Percentiles rank a stretch among this genome's conserved stretches.
These are phyloP conservation scores for Talaromyces sp. DNA, from an alignment of 2,329 filamentous ascomycete genomes.

Conservation along the genomic window DNA sequence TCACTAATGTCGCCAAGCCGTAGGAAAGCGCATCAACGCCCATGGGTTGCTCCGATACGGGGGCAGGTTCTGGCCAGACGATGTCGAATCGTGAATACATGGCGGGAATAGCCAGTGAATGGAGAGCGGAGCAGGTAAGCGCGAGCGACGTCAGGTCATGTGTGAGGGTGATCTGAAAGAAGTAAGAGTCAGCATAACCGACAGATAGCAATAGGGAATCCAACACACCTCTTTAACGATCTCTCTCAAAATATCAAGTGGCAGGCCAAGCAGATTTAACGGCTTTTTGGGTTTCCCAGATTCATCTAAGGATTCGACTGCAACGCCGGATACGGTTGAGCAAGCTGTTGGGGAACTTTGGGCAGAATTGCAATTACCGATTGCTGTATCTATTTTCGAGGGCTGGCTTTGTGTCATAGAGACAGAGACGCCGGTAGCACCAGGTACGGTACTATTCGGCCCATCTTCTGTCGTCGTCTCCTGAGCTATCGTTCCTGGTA, in stretches of 20 bases:
- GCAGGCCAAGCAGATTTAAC: conserved; percentile 66
- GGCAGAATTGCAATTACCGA: not conserved
- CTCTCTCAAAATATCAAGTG: conserved; percentile 70
- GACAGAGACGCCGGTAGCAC: not conserved
- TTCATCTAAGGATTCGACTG: not conserved
- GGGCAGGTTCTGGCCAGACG: conserved; percentile 72
- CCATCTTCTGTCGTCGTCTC: not conserved
- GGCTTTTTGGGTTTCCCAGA: conserved; percentile 42
- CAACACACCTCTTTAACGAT: conserved; percentile 67
- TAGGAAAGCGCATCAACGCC: conserved; percentile 80
- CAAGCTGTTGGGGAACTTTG: not conserved
- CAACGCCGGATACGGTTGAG: not conserved
- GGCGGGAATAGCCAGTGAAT: conserved; percentile 67
- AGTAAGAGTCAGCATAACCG: not conserved
- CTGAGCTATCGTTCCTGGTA: not conserved
- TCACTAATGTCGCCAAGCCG: conserved; percentile 72
- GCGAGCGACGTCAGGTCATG: conserved; percentile 77
- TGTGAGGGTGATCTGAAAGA: conserved; percentile 65
- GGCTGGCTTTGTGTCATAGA: not conserved
- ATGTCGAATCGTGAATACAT: conserved; percentile 86
- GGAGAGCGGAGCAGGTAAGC: conserved; percentile 70
- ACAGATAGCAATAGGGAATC: not conserved
- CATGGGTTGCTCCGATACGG: conserved; percentile 59
- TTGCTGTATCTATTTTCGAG: not conserved
- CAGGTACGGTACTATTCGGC: not conserved